Conservation (phyloP, 202 grass and related monocot species). For the Brachypodium distachyon region DNA sequence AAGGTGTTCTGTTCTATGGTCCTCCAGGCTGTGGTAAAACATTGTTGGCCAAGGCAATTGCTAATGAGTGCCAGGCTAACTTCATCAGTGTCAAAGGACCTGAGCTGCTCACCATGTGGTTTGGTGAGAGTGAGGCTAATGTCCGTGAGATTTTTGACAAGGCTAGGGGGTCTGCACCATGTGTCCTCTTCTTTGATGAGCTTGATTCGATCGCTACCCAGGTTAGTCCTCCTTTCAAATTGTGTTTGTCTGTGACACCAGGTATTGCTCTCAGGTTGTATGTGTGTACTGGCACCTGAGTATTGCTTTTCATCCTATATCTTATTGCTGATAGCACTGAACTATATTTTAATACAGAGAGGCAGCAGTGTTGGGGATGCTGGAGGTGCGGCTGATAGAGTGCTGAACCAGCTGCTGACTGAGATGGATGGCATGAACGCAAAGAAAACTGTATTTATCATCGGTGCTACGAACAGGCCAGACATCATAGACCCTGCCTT, state of each 20-base stretch:
- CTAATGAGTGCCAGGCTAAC: constrained; percentile 96
- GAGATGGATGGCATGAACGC: constrained; percentile 72
- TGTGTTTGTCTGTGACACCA: too few species aligned
- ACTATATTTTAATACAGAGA: constrained; percentile 34
- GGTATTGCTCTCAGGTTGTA: neutral
- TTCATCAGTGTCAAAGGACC: constrained; percentile 72
- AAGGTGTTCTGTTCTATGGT: constrained; percentile 91
- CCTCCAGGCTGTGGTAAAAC: constrained; percentile 95
- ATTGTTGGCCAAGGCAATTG: constrained; percentile 88
- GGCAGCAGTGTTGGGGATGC: constrained; percentile 58
- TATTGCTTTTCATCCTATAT: neutral
- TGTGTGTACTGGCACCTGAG: neutral
- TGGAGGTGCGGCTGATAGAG: constrained; percentile 58
- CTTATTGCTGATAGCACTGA: neutral
- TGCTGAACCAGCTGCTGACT: constrained; percentile 54
- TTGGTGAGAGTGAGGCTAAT: constrained; percentile 75
- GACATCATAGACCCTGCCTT: constrained; percentile 64
- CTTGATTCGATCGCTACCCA: constrained; percentile 74
- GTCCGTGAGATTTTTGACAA: constrained; percentile 71
- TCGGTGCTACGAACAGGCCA: constrained; percentile 55
- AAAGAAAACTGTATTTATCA: constrained; percentile 66
- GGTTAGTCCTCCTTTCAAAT: constrained; percentile 2
- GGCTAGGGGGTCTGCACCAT: constrained; percentile 70
- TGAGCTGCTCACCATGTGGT: constrained; percentile 76
- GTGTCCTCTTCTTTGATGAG: constrained; percentile 70